These are phyloP conservation scores for Trichosanthes truncata DNA, from an alignment of 306 rosid species.

Conservation along the genomic window DNA sequence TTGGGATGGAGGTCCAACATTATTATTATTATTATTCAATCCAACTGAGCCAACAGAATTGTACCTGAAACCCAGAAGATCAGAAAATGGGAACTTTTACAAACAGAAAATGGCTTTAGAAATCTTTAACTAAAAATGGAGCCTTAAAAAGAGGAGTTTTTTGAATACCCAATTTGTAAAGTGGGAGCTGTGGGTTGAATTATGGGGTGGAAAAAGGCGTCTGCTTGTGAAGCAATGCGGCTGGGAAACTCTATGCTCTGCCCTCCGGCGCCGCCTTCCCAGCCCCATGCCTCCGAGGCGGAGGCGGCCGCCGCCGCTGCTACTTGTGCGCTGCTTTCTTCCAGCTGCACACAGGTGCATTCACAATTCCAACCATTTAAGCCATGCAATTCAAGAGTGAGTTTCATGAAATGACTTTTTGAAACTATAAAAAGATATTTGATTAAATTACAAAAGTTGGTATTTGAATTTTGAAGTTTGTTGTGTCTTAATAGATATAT, in stretches of 20 bases:
- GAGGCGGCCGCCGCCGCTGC: slow-evolving; percentile 23
- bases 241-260: slow-evolving; percentile 11
- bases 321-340: slow-evolving; percentile 34
- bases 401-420: not conserved
- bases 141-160: not conserved
- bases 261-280: slow-evolving; percentile 36
- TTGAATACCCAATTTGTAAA: slow-evolving; percentile 56
- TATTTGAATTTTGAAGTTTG: no score
- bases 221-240: slow-evolving; percentile 34
- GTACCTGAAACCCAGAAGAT: slow-evolving; percentile 33
- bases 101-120: not conserved
- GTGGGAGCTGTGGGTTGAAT: slow-evolving; percentile 32
- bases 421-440: no score
- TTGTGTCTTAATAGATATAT: no score
- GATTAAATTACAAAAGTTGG: no score
- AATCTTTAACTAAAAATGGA: not conserved
- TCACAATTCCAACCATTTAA: not conserved
- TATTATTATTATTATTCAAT: slow-evolving; percentile 12
- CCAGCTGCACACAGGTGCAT: slow-evolving; percentile 33
- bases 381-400: not conserved
- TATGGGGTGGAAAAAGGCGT: slow-evolving; percentile 38
- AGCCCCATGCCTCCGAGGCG: slow-evolving; percentile 15
- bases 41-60: slow-evolving; percentile 22
- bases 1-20: slow-evolving; percentile 31
- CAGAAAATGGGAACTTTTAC: not conserved